These are phyloP conservation scores for Phytophthora rubi DNA, from an alignment of 352 stramenopile genomes.

Conservation along the genomic window DNA sequence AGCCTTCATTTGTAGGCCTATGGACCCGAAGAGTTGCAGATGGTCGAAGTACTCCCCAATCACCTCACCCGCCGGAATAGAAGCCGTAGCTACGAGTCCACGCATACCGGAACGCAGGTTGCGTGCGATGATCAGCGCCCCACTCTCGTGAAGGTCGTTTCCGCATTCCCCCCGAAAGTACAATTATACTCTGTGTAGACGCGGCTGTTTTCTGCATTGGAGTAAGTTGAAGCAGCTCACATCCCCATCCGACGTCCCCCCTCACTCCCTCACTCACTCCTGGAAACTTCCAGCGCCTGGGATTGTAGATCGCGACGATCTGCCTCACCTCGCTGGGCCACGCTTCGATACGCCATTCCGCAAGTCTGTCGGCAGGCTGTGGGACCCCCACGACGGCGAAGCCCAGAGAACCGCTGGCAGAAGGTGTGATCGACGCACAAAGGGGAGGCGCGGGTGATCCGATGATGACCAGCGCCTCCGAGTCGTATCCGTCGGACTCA, in stretches of 20 bases:
- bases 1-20: background rate
- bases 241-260: background rate
- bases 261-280: background rate
- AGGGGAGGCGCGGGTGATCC: too few relatives aligned
- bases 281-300: background rate
- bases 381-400: too few relatives aligned
- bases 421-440: too few relatives aligned
- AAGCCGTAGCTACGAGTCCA: background rate
- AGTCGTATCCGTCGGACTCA: too few relatives aligned
- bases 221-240: background rate
- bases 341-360: too few relatives aligned
- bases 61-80: background rate
- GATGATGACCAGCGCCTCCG: too few relatives aligned
- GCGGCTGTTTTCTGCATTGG: background rate
- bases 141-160: background rate
- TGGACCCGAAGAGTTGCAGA: background rate
- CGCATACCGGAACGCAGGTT: background rate
- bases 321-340: background rate
- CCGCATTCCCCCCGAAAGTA: background rate
- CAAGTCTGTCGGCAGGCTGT: too few relatives aligned
- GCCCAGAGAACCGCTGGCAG: too few relatives aligned
- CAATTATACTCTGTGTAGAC: constrained; percentile 2
- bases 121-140: background rate
- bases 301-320: background rate
- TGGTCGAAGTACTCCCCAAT: background rate